Evolutionary conservation across 2,329 filamentous ascomycete species (phyloP).

Genomic region (Colletotrichum tropicale): DNA sequence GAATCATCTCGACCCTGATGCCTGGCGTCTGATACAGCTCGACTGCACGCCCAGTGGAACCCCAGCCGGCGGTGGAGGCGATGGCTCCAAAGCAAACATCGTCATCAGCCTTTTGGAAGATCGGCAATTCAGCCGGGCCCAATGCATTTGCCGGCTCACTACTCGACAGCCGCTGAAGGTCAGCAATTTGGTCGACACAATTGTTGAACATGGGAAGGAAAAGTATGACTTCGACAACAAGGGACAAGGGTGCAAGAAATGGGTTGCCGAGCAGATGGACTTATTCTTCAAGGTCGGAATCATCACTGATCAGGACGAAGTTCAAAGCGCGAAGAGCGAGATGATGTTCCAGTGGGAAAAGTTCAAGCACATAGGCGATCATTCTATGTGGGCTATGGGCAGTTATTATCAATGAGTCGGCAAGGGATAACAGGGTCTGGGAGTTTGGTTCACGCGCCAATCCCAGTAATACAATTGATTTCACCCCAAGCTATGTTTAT

Average conservation of each 20-base stretch:
- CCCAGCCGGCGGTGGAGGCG: neutral
- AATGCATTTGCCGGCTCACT: neutral
- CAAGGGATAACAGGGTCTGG: fast-evolving
- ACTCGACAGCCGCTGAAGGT: neutral
- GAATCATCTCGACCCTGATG: neutral
- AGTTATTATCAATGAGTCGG: neutral
- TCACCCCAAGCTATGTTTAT: neutral
- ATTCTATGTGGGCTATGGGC: neutral
- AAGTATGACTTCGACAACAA: neutral
- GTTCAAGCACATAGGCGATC: neutral
- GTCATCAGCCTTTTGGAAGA: neutral
- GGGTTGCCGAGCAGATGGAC: neutral
- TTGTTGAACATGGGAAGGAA: neutral
- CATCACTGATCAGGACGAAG: neutral
- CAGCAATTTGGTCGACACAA: neutral
- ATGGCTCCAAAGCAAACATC: neutral
- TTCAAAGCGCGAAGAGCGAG: neutral
- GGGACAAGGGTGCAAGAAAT: neutral
- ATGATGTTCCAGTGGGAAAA: neutral
- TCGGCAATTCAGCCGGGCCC: neutral
- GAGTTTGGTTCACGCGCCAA: fast-evolving
- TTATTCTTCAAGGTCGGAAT: neutral
- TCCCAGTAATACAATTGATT: fast-evolving
- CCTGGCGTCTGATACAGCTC: neutral
- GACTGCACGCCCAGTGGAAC: neutral